These are phyloP conservation scores for Paraconiothyrium sp. DNA, from an alignment of 2,329 filamentous ascomycete genomes.

Conservation along the genomic window DNA sequence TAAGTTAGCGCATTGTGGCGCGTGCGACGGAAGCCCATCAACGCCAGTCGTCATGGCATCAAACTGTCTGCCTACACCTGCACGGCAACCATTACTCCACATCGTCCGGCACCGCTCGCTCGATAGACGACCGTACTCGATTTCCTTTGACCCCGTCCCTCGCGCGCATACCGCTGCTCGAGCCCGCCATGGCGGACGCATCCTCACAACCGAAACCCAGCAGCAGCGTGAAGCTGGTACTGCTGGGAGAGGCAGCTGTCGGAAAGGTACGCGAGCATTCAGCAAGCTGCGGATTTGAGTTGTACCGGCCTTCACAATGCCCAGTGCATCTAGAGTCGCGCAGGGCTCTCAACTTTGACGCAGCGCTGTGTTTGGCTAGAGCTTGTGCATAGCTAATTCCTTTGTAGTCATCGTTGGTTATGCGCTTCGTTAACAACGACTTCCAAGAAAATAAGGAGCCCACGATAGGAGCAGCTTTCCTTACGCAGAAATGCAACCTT, in stretches of 20 bases:
- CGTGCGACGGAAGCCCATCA: constrained; percentile 5
- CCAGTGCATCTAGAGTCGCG: neutral
- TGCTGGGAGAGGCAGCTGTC: constrained; percentile 96
- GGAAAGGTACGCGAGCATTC: constrained; percentile 77
- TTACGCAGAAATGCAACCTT: constrained; percentile 98
- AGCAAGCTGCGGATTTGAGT: neutral
- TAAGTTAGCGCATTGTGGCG: constrained; percentile 11
- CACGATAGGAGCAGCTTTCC: constrained; percentile 97
- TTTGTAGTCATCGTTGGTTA: constrained; percentile 86
- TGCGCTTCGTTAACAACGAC: constrained; percentile 99
- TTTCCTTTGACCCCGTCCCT: constrained; percentile 10
- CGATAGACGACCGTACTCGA: neutral
- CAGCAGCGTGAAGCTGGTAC: constrained; percentile 99
- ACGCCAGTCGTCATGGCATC: constrained; percentile 27
- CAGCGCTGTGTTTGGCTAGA: neutral
- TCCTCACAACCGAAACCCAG: constrained; percentile 84
- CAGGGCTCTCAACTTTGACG: neutral
- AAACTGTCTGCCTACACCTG: constrained; percentile 29
- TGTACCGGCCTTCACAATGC: neutral
- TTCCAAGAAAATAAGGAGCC: constrained; percentile 99
- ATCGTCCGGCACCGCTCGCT: constrained; percentile 13
- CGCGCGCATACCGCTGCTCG: constrained; percentile 7
- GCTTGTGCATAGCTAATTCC: constrained; percentile 13
- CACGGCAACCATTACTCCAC: constrained; percentile 18
- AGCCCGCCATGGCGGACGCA: constrained; percentile 72